Percentiles rank a stretch among this genome's conserved stretches.
Conservation (phyloP, 257 asterid genomes). For the Plantago ovata region DNA sequence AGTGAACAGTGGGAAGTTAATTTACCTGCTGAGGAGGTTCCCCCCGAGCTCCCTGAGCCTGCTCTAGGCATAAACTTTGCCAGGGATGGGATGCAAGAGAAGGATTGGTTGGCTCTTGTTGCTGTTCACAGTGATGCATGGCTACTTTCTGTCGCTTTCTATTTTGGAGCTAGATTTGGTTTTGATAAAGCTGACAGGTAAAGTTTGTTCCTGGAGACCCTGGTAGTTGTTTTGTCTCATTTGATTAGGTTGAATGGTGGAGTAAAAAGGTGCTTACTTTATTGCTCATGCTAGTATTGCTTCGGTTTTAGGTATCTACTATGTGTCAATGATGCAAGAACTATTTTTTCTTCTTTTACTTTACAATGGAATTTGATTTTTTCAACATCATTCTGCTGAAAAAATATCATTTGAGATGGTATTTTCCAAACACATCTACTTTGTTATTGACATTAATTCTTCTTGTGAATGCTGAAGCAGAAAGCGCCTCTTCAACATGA, state of each 20-base stretch:
- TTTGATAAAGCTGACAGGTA: slow-evolving; percentile 71
- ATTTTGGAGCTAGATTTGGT: slow-evolving; percentile 73
- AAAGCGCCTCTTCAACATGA: slow-evolving; percentile 72
- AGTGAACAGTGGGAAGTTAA: slow-evolving; percentile 72
- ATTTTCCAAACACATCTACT: slow-evolving; percentile 7
- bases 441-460: slow-evolving; percentile 18
- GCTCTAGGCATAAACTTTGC: slow-evolving; percentile 82
- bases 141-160: slow-evolving; percentile 73
- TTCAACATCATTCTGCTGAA: background rate
- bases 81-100: slow-evolving; percentile 77
- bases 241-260: background rate
- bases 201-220: slow-evolving; percentile 4
- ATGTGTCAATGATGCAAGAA: background rate
- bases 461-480: slow-evolving; percentile 40
- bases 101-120: slow-evolving; percentile 79
- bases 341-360: background rate
- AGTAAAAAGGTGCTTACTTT: background rate
- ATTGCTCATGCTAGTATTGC: slow-evolving; percentile 2
- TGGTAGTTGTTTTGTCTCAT: slow-evolving; percentile 11
- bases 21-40: slow-evolving; percentile 83
- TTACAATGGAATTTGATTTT: background rate
- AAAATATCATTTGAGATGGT: no score
- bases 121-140: slow-evolving; percentile 84
- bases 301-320: slow-evolving; percentile 3
- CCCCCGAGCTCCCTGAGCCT: slow-evolving; percentile 86